Evolutionary conservation across 306 rosid genomes (phyloP), one percentile per base, ranked within the genome.

Genomic region (Calophaca sinica): DNA sequence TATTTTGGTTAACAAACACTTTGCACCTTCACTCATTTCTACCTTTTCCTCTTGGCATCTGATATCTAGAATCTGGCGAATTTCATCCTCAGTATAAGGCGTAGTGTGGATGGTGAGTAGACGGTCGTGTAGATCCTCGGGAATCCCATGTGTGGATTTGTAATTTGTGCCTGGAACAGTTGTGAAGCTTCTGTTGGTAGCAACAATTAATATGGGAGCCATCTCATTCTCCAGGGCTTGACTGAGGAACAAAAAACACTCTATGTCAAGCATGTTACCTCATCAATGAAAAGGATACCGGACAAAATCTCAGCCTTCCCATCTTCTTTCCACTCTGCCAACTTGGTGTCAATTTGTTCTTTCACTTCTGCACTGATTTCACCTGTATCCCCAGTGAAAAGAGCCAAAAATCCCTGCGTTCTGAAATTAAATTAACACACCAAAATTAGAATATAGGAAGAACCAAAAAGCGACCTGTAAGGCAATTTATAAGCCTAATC

Each of bases 321-420:
- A 86, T 93, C 98, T 76, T 93, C 96, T 66, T 89, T 88, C 98
- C 98, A 93, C 74, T 93, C 96, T 12, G 98, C 98, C 32, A 93
- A 96, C 75, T 93, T 93, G 15, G 96, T 93, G 87, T 93, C 93
- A 3, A 93, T 93, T 74, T 93, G 98, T 77, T 93, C 98, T 79
- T 94, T 90, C 74, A 93, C 98, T 87, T 93, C 98, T 73, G 96
- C 86, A 13, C 94, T 96, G 63, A 93, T 93, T 85, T 90, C 98
- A 55, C 98, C 98, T 7, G 98, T 90, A 77, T 93, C 98, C 20
- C 98, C 98, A 2, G 98, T 90, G 80, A 93, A 90, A 69, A 89
- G 91, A 45, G 98, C 96, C 61, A 93, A 84, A 73, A 93, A 93
- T 77, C 98, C 98, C 82, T 90, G 98, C 0, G 98, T 93, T 68